phyloP scores from a whole-genome alignment of 2,329 filamentous ascomycete genomes.

The Diaporthe aspalathi region DNA sequence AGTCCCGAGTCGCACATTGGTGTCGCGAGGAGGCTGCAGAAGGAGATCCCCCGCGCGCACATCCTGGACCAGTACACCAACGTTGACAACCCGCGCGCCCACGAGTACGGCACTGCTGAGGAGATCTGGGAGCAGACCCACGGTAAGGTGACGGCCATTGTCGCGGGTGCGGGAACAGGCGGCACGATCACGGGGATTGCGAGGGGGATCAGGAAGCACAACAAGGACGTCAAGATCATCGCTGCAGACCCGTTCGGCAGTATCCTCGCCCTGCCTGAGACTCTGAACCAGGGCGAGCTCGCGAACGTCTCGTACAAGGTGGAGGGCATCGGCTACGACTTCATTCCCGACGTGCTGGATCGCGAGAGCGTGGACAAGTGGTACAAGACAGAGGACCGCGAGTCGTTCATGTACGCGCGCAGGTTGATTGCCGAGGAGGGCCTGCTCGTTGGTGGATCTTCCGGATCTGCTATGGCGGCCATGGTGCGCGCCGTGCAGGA shows the following conservation, averaged over 20 bases:
- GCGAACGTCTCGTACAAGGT: conserved; percentile 94
- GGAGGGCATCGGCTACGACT: conserved; percentile 98
- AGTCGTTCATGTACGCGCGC: conserved; percentile 91
- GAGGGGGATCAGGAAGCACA: conserved; percentile 88
- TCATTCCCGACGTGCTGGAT: conserved; percentile 93
- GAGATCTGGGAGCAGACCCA: conserved; percentile 95
- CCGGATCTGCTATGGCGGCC: conserved; percentile 90
- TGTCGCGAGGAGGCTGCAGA: conserved; percentile 87
- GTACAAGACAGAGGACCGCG: conserved; percentile 97
- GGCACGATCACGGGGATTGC: conserved; percentile 94
- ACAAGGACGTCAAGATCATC: conserved; percentile 84
- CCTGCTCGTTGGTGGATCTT: conserved; percentile 91
- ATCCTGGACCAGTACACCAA: conserved; percentile 98
- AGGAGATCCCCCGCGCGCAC: conserved; percentile 96
- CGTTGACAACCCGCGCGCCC: conserved; percentile 88
- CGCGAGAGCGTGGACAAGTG: conserved; percentile 85
- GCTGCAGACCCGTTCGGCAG: conserved; percentile 94
- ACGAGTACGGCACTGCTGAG: conserved; percentile 93
- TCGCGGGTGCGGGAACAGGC: conserved; percentile 94
- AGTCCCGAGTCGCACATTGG: conserved; percentile 97
- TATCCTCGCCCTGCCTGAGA: conserved; percentile 84
- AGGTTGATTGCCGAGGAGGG: conserved; percentile 94
- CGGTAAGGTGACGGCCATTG: conserved; percentile 83
- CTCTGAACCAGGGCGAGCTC: conserved; percentile 78
- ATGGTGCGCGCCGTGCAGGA: conserved; percentile 82